Conservation (phyloP, 2,329 filamentous ascomycete species). For the Pseudogymnoascus sp. region DNA sequence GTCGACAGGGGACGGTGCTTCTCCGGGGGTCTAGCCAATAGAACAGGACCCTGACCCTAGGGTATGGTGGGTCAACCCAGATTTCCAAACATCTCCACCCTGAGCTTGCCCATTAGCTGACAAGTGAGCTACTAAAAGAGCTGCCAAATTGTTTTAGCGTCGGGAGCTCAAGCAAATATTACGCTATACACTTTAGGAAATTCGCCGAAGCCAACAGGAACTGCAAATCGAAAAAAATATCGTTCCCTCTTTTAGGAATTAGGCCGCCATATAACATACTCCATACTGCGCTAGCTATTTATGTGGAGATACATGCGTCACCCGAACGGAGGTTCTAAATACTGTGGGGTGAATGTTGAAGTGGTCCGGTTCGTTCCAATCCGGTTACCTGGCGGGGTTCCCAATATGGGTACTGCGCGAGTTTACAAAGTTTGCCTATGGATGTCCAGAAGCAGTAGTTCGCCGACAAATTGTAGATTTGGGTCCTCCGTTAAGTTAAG, state of each 20-base stretch:
- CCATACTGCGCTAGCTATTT: neutral
- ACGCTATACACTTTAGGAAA: neutral
- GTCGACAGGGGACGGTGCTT: neutral
- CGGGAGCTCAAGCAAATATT: neutral
- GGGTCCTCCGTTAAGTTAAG: neutral
- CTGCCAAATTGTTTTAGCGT: neutral
- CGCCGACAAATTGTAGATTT: neutral
- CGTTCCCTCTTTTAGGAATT: neutral
- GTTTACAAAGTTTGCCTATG: neutral
- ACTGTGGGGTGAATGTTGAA: neutral
- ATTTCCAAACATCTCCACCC: neutral
- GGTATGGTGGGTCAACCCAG: neutral
- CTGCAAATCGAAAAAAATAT: neutral
- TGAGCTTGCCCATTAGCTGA: neutral
- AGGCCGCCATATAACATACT: neutral
- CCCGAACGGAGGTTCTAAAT: neutral
- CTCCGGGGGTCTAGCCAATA: neutral
- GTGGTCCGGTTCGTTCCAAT: neutral
- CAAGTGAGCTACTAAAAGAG: neutral
- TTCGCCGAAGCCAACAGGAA: neutral
- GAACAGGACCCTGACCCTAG: neutral
- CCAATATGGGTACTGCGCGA: neutral
- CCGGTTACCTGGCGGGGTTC: neutral
- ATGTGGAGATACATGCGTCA: neutral
- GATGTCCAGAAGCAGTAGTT: constrained; percentile 1